Percentiles rank a stretch among this genome's conserved stretches.
Conservation (phyloP, 169 alveolate genomes). For the Theileria annulata region DNA sequence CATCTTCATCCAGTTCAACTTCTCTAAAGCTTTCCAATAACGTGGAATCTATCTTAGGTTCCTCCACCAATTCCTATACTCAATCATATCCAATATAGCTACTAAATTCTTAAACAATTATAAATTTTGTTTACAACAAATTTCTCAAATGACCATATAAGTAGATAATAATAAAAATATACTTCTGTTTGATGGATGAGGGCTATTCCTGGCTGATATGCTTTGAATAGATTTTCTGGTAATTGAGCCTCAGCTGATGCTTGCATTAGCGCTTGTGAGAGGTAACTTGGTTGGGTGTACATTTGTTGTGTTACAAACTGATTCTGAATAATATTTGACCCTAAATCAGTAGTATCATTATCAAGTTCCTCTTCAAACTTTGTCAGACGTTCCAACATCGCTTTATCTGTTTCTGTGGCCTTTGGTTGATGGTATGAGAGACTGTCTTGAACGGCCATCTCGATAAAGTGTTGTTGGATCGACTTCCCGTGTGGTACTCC, state of each 20-base stretch:
- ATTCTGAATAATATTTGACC: neutral
- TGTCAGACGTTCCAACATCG: constrained; percentile 45
- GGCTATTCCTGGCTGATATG: neutral
- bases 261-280: constrained; percentile 2
- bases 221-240: constrained; percentile 10
- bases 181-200: neutral
- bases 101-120: too few species aligned
- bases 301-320: neutral
- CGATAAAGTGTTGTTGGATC: constrained; percentile 62
- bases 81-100: too few species aligned
- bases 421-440: constrained; percentile 47
- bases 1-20: constrained; percentile 35
- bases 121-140: too few species aligned
- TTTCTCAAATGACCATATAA: neutral
- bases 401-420: constrained; percentile 38
- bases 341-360: constrained; percentile 24
- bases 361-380: constrained; percentile 65
- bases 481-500: constrained; percentile 37
- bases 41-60: constrained; percentile 27
- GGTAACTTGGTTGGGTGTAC: neutral
- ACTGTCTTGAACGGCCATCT: constrained; percentile 57
- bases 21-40: constrained; percentile 51
- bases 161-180: neutral
- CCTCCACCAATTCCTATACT: neutral
- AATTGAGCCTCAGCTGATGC: neutral